phyloP scores from a whole-genome alignment of 169 alveolate genomes.

The Condylostoma magnum region DNA sequence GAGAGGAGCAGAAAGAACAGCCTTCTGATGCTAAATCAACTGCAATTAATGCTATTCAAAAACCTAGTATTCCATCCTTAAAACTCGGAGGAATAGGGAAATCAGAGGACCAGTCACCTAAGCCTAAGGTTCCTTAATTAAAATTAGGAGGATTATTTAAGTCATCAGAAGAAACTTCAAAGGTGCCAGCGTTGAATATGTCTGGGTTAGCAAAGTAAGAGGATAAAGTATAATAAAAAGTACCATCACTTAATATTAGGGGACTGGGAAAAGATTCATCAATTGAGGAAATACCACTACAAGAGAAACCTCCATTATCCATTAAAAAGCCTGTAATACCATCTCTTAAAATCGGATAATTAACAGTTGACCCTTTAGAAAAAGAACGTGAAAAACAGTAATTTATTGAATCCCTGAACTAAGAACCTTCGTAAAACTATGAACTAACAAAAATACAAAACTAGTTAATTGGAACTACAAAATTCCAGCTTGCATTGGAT shows the following conservation, averaged over 20 bases:
- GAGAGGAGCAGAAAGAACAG: no score
- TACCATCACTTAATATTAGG: not conserved
- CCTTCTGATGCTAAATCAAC: no score
- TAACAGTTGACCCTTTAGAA: constrained; percentile 21
- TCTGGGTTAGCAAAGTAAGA: constrained; percentile 42
- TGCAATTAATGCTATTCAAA: no score
- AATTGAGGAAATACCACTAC: not conserved
- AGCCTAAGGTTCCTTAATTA: no score
- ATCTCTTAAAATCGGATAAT: constrained; percentile 5
- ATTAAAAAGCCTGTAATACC: constrained; percentile 21
- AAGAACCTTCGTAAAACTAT: not conserved
- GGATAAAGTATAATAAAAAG: constrained; percentile 27
- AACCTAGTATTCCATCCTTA: no score
- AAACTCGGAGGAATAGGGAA: no score
- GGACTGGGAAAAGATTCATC: constrained; percentile 41
- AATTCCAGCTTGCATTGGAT: constrained; percentile 1
- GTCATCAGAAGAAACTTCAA: no score
- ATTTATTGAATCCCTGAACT: not conserved
- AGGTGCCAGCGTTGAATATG: no score
- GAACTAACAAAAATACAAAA: constrained; percentile 22
- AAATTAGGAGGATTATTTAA: no score
- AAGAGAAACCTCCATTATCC: not conserved
- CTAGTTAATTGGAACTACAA: not conserved
- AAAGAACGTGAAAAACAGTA: constrained; percentile 9
- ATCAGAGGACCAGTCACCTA: no score